Evolutionary conservation across 495 filamentous ascomycete species (phyloP).

Genomic region (Neurospora intermedia): DNA sequence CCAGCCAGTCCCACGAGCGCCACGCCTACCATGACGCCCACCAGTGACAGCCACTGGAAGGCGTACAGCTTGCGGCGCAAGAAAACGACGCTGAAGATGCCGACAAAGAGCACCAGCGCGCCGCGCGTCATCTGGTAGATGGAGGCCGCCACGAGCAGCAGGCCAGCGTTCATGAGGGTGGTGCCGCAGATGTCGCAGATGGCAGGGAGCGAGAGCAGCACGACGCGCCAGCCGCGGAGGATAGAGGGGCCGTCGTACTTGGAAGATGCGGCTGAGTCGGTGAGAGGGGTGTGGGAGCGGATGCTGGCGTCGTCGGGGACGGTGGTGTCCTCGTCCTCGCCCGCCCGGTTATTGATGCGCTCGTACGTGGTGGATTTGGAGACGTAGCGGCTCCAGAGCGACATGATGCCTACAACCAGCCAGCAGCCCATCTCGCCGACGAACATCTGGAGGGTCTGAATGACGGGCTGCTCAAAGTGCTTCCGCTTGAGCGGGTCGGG

Average conservation of each 20-base stretch:
- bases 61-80: conserved; percentile 61
- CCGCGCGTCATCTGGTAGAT: conserved; percentile 99
- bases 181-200: conserved; percentile 91
- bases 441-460: conserved; percentile 95
- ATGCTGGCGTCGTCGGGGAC: conserved; percentile 33
- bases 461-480: conserved; percentile 86
- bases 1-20: conserved; percentile 84
- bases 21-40: conserved; percentile 80
- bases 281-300: conserved; percentile 35
- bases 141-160: conserved; percentile 85
- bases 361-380: conserved; percentile 45
- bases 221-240: conserved; percentile 60
- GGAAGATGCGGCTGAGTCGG: conserved; percentile 28
- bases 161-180: conserved; percentile 91
- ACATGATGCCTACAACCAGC: conserved; percentile 63
- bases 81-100: conserved; percentile 88
- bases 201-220: conserved; percentile 73
- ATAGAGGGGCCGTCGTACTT: conserved; percentile 32
- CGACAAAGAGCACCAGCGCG: conserved; percentile 88
- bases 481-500: conserved; percentile 54
- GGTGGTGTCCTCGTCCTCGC: conserved; percentile 25
- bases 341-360: conserved; percentile 34
- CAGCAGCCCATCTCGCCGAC: conserved; percentile 87
- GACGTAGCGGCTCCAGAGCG: conserved; percentile 50
- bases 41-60: conserved; percentile 83